Base-by-base conservation (phyloP, 2,329 filamentous ascomycete species). In the Talaromyces marneffei region DNA sequence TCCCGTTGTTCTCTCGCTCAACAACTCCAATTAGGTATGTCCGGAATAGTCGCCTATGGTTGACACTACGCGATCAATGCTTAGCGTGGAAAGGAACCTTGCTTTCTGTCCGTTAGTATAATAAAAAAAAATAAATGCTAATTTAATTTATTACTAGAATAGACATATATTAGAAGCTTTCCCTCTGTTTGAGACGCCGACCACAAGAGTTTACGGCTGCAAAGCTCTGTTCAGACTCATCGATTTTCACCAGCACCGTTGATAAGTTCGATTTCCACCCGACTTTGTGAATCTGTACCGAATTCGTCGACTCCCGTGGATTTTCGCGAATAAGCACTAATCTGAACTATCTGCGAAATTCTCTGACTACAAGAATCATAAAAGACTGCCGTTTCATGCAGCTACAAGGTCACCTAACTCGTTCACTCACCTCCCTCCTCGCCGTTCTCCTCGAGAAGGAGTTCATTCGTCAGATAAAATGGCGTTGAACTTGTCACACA, bases 391-490 rank as follows among this genome's bases (percentile, higher is more conserved):
- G 33, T 55, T 55, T 39, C 72, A 76, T 76, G 73, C 70, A 71
- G 74, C 55, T 66, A 61, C 70, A 66, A 65, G 65, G 66, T 62
- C 62, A 63, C 59, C 66, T 59, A 54, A 65, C 64, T 50, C 63
- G 66, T 56, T 66, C 63, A 61, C 60, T 67, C 42, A 63, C 68
- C 57, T 62, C 68, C 59, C 70, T 71, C 55, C 63, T 67, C 65
- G 66, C 69, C 64, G 40, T 37, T 25, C 67, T 72, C 63, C 69
- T 69, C 59, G 70, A 72, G 64, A 68, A 68, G 70, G 71, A 72
- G 68, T 66, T 70, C 56, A 63, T 74, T 66, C 72, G 74, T 68
- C 74, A 69, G 57, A 65, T 74, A 63, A 74, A 74, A 77, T 77
- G 74, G 72, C 74, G 70, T 64, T 67, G 67, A 66, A 70, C 67